A percentile compares a stretch with the other conserved stretches of the same genome.
These are phyloP conservation scores for Kingdonia uniflora DNA, from an alignment of 164 flowering plant genomes.

Conservation along the genomic window DNA sequence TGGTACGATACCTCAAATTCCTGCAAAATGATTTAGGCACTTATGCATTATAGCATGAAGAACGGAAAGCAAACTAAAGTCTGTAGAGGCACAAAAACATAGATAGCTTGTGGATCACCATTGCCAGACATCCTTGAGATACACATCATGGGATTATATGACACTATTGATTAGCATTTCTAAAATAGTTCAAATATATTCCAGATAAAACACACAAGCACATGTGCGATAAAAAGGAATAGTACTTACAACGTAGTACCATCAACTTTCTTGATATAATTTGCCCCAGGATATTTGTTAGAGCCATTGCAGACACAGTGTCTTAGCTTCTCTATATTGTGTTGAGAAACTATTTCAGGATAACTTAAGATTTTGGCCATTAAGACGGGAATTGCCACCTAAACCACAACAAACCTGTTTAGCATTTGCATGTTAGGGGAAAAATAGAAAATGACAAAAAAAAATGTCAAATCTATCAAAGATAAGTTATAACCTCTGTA, in stretches of 20 bases:
- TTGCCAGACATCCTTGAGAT: no score
- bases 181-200: no score
- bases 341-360: slow-evolving; percentile 81
- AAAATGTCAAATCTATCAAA: neutral
- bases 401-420: slow-evolving; percentile 8
- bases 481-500: slow-evolving; percentile 52
- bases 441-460: slow-evolving; percentile 4
- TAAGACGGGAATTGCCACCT: slow-evolving; percentile 80
- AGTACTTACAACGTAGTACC: slow-evolving; percentile 38
- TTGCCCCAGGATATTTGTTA: slow-evolving; percentile 86
- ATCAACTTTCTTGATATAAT: slow-evolving; percentile 44
- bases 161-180: no score
- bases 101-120: no score
- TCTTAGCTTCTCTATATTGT: slow-evolving; percentile 85
- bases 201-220: neutral
- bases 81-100: no score
- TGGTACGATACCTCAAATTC: slow-evolving; percentile 27
- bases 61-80: no score
- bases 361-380: slow-evolving; percentile 80
- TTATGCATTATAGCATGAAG: neutral
- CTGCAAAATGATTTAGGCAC: slow-evolving; percentile 30
- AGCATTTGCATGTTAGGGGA: no score
- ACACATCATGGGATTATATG: no score
- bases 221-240: slow-evolving; percentile 1
- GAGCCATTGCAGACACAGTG: slow-evolving; percentile 83